Conservation (phyloP, 768 basidiomycete genomes). For the Mycena polygramma region DNA sequence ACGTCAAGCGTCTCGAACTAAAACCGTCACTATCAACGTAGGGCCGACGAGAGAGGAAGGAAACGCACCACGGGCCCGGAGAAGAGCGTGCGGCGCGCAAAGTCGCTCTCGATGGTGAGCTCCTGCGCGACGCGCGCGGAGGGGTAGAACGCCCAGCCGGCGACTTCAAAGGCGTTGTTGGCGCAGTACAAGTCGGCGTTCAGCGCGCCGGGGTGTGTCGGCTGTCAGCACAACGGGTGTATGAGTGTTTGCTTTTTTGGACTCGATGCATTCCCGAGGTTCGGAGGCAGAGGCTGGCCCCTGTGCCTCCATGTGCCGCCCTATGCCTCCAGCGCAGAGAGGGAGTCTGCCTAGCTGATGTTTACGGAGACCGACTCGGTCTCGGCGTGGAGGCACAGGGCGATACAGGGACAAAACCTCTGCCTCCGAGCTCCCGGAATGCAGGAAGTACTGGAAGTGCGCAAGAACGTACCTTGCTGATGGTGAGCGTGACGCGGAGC, state of each 20-base stretch:
- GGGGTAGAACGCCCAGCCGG: constrained; percentile 88
- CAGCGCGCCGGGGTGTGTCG: constrained; percentile 71
- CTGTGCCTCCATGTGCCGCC: no score
- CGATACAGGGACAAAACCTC: no score
- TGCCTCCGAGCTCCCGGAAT: no score
- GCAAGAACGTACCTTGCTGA: no score
- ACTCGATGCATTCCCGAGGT: constrained; percentile 27
- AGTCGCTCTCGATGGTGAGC: constrained; percentile 91
- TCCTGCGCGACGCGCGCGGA: constrained; percentile 80
- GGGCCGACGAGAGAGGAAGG: neutral
- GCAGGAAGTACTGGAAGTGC: no score
- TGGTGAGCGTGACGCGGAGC: constrained; percentile 82
- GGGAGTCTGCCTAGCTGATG: no score
- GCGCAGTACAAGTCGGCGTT: constrained; percentile 84
- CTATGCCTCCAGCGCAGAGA: no score
- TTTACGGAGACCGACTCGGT: no score
- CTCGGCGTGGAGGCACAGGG: no score
- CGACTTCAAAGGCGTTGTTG: constrained; percentile 83
- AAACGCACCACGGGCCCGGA: constrained; percentile 84
- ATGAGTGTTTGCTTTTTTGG: neutral
- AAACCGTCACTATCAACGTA: neutral
- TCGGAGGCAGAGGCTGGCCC: no score
- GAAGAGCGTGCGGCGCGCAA: constrained; percentile 91
- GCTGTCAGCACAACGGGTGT: constrained; percentile 47
- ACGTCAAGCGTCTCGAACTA: constrained; percentile 95